Evolutionary conservation across 1,284 basidiomycete species (phyloP).

Genomic region (Ustanciosporium gigantosporum): DNA sequence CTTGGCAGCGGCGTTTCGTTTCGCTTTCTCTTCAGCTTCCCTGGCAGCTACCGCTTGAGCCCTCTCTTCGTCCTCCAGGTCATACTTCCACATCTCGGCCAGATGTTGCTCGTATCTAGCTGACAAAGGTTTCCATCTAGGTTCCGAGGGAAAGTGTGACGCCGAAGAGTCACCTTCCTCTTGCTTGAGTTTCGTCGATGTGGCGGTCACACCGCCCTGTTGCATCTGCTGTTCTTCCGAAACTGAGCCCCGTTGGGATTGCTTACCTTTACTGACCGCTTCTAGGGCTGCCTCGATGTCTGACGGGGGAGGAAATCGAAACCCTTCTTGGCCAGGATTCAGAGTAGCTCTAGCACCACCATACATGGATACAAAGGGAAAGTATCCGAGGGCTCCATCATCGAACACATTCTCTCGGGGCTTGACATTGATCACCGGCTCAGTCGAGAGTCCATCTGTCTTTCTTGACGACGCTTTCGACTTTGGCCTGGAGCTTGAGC

Average conservation of each 20-base stretch:
- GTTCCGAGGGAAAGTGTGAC: no score
- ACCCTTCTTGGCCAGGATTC: conserved; percentile 76
- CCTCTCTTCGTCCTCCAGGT: conserved; percentile 42
- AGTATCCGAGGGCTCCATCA: conserved; percentile 94
- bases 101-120: conserved; percentile 43
- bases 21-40: conserved; percentile 17
- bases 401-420: conserved; percentile 76
- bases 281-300: conserved; percentile 45
- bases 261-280: background rate
- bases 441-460: conserved; percentile 2
- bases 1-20: conserved; percentile 11
- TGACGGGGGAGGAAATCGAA: conserved; percentile 71
- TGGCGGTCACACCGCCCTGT: background rate
- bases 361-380: conserved; percentile 89
- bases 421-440: conserved; percentile 48
- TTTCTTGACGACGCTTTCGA: conserved; percentile 7
- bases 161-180: conserved; percentile 5
- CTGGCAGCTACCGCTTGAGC: conserved; percentile 12
- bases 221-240: background rate
- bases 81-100: conserved; percentile 39
- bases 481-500: background rate
- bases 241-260: background rate
- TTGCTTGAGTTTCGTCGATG: no score
- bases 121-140: conserved; percentile 28
- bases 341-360: conserved; percentile 82